Percentiles rank a stretch among this genome's conserved stretches.
Evolutionary conservation across 805 yeast genomes (phyloP).

Genomic region (Starmerella stellata): DNA sequence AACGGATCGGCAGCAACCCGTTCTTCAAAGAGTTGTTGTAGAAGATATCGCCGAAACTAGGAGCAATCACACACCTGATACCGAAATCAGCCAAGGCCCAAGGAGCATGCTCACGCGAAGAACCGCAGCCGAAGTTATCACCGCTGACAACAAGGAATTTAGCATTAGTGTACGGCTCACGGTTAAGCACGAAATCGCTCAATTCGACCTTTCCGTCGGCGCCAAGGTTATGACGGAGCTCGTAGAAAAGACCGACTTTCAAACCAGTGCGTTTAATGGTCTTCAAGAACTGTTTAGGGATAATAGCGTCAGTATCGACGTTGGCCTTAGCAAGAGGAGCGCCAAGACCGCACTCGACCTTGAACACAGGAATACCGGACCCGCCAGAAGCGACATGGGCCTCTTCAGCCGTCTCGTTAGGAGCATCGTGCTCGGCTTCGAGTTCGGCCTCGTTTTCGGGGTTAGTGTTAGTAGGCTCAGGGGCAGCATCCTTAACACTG

Average conservation of each 20-base stretch:
- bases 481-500: slow-evolving; percentile 21
- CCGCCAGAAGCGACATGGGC: slow-evolving; percentile 21
- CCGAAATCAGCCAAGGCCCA: slow-evolving; percentile 99
- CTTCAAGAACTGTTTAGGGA: slow-evolving; percentile 94
- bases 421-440: slow-evolving; percentile 25
- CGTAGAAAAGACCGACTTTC: slow-evolving; percentile 74
- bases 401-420: slow-evolving; percentile 15
- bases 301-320: slow-evolving; percentile 95
- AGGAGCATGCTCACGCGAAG: slow-evolving; percentile 98
- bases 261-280: slow-evolving; percentile 96
- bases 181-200: slow-evolving; percentile 85
- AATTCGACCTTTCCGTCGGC: slow-evolving; percentile 38
- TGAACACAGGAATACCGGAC: slow-evolving; percentile 57
- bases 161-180: slow-evolving; percentile 61
- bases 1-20: slow-evolving; percentile 80
- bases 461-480: slow-evolving; percentile 26
- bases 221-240: slow-evolving; percentile 55
- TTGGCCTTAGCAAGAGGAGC: slow-evolving; percentile 92
- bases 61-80: slow-evolving; percentile 87
- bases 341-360: slow-evolving; percentile 61
- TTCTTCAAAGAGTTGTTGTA: slow-evolving; percentile 94
- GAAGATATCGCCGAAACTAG: slow-evolving; percentile 95
- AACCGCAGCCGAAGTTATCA: slow-evolving; percentile 97
- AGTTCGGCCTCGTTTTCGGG: slow-evolving; percentile 36
- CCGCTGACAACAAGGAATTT: slow-evolving; percentile 81